Evolutionary conservation across 208 protist species (phyloP), one percentile per base, ranked within the genome.

Genomic region (Crithidia thermophila): DNA sequence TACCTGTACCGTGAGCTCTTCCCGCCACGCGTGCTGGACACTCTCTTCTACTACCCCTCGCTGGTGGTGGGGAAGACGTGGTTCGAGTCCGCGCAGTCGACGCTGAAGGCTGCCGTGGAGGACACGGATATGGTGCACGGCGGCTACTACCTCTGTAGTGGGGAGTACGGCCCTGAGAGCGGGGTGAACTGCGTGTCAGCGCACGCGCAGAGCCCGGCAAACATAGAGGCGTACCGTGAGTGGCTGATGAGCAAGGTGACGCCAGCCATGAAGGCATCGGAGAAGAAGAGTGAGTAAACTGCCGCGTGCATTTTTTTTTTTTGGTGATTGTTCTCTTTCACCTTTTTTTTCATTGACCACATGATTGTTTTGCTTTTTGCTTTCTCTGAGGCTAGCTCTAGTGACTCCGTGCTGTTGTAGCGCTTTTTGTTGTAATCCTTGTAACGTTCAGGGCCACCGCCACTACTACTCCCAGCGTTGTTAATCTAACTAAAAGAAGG

Each of bases 1-100:
- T 82, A 82, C 34, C 78, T 96, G 20, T 96, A 96, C 75, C 87
- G 91, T 31, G 88, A 96, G 20, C 76, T 96, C 6, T 67, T 96
- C 14, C 79, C 91, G 3, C 27, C 30, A 9, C 82, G 78, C 68
- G 55, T 91, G 34, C 82, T 96, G 31, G 85, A 95, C 68, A 75
- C 72, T 50, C 18, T 90, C 20, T 5, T 96, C 40, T 96, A 96
- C 67, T 88, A 84, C 57, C 91, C 91, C 27, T 96, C 91, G 1
- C 60, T 96, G 28, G 27, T 96, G 27, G 60, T 94, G 11, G 87
- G 87, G 4, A 94, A 94, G 67, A 93, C 87, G 33, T 94, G 85
- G 85, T 67, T 61, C n/a, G 91, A 96, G 60, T 72, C 65, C 16
- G 91, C 91, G 25, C 84, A 93, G 76, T 84, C 86, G 34, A 81